Evolutionary conservation across 2,329 filamentous ascomycete species (phyloP).

Genomic region (Apiospora kogelbergensis): DNA sequence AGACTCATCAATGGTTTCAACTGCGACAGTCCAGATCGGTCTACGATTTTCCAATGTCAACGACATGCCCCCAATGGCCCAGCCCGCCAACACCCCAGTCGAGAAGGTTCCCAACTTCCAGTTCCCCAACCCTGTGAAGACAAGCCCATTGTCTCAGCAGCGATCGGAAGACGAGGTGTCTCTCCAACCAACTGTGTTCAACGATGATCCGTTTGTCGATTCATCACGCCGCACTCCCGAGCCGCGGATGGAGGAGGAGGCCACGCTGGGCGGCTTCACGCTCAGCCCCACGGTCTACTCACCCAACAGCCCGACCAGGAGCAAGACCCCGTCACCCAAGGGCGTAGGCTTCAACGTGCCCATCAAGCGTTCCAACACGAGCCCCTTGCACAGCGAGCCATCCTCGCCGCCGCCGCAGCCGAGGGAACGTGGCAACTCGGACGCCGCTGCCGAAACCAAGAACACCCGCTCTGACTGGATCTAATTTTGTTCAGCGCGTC

Average conservation of each 20-base stretch:
- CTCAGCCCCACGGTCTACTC: slow-evolving; percentile 55
- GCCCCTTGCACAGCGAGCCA: slow-evolving; percentile 13
- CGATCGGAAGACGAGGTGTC: slow-evolving; percentile 22
- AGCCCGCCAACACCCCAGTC: slow-evolving; percentile 24
- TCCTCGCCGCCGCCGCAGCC: slow-evolving; percentile 13
- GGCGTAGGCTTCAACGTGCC: slow-evolving; percentile 42
- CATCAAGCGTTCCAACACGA: slow-evolving; percentile 22
- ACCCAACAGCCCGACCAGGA: slow-evolving; percentile 38
- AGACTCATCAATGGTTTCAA: slow-evolving; percentile 62
- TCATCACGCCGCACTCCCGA: slow-evolving; percentile 34
- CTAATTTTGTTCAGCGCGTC: slow-evolving; percentile 15
- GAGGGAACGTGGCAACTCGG: slow-evolving; percentile 22
- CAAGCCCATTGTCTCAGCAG: slow-evolving; percentile 31
- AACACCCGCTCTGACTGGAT: slow-evolving; percentile 27
- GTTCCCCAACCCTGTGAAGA: slow-evolving; percentile 28
- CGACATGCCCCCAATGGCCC: slow-evolving; percentile 43
- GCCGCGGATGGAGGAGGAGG: slow-evolving; percentile 23
- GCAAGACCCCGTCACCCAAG: slow-evolving; percentile 42
- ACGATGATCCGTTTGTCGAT: slow-evolving; percentile 22
- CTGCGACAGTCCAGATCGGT: slow-evolving; percentile 71
- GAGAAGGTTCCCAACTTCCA: slow-evolving; percentile 40
- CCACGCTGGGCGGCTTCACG: slow-evolving; percentile 33
- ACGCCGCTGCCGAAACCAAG: slow-evolving; percentile 13
- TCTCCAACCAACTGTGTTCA: not conserved
- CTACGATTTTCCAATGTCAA: slow-evolving; percentile 63